Evolutionary conservation across 306 rosid species (phyloP), one percentile per base, ranked within the genome.

Genomic region (Cicer arietinum): DNA sequence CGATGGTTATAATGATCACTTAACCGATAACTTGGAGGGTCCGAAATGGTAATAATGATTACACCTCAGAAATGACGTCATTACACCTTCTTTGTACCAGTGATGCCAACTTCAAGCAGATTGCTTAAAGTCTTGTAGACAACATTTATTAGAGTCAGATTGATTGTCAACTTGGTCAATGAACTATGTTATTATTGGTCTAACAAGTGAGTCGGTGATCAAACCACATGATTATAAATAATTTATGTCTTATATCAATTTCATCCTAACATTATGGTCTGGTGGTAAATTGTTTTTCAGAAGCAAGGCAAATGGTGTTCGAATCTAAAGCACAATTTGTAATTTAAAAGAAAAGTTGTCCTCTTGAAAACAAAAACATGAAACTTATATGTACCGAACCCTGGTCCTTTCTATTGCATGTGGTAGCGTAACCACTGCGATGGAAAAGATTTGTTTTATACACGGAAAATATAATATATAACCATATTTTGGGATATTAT

Each of bases 151-250:
- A 54, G 37, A 54, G 37, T 54, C 25, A 17, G 35, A 53, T 53
- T 7, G 59, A 8, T 53, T 53, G 11, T 53, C 12, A 8, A 17
- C 35, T 53, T 12, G 13, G 60, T 54, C 30, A 17, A 54, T 18
- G 12, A 17, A 54, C 35, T 9, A 14, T 54, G 37, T 18, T 37
- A 18, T 54, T 53, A 54, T 18, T 54, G 37, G 13, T 20, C 60
- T 54, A 54, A 54, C 35, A 6, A 8, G 37, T 54, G 12, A 18
- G 37, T 18, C 12, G 4, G 6, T 18, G 12, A 8, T 17, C 60
- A 17, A 53, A 53, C 60, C 62, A 4, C 62, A 56, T 56, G 62
- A 20, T 18, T 56, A 56, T 56, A 8, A 56, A 56, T 56, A 20
- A 20, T 20, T 56, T 20, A 48, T 18, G 62, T 4, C 62, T 20